These are phyloP conservation scores for Parietaria judaica DNA, from an alignment of 306 rosid species.

Conservation along the genomic window DNA sequence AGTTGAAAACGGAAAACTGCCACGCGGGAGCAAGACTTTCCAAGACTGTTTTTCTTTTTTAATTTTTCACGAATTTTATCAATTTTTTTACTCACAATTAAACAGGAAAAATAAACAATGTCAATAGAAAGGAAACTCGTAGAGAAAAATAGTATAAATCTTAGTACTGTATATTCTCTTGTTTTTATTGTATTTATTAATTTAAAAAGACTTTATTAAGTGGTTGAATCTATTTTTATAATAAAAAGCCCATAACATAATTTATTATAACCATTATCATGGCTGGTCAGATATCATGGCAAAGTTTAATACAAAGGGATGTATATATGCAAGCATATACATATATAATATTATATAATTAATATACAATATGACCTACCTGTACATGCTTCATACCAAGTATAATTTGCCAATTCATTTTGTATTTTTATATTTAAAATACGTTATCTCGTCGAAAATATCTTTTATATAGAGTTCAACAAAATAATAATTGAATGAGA, in stretches of 20 bases:
- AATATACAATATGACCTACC: not conserved
- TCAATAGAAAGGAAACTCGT: too few species aligned
- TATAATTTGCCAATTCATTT: not conserved
- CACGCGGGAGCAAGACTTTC: too few species aligned
- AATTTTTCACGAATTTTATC: too few species aligned
- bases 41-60: too few species aligned
- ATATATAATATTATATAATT: not conserved
- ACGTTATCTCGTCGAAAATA: not conserved
- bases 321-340: not conserved
- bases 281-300: conserved; percentile 9
- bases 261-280: conserved; percentile 1
- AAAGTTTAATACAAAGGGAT: conserved; percentile 2
- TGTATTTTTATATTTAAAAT: not conserved
- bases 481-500: not conserved
- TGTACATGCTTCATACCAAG: not conserved
- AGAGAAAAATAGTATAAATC: too few species aligned
- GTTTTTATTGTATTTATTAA: not conserved
- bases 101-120: too few species aligned
- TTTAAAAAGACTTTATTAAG: too few species aligned
- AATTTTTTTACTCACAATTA: too few species aligned
- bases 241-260: conserved; percentile 3
- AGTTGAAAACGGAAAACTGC: too few species aligned
- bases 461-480: not conserved
- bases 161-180: not conserved
- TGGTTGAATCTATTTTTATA: not conserved